Evolutionary conservation across 208 protist species (phyloP).

Genomic region (Leishmania gerbilli): DNA sequence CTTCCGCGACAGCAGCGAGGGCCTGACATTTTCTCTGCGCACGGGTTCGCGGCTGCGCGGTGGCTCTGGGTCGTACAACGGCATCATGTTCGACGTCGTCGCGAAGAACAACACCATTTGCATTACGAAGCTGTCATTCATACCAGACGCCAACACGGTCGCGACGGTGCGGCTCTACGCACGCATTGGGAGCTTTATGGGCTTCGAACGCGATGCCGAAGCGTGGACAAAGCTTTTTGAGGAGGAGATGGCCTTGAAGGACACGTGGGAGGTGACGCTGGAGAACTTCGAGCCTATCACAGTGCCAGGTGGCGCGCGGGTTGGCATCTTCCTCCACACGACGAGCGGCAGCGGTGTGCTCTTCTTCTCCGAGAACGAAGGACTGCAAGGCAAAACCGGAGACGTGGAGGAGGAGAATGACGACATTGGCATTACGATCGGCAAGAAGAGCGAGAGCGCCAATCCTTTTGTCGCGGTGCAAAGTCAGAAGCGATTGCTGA

Average conservation of each 20-base stretch:
- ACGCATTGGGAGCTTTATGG: slow-evolving; percentile 75
- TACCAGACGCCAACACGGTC: slow-evolving; percentile 71
- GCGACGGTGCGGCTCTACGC: slow-evolving; percentile 72
- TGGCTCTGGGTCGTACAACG: slow-evolving; percentile 80
- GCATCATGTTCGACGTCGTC: slow-evolving; percentile 92
- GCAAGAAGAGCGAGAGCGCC: slow-evolving; percentile 81
- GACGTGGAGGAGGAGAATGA: slow-evolving; percentile 79
- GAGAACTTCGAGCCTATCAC: slow-evolving; percentile 75
- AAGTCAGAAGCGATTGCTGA: slow-evolving; percentile 74
- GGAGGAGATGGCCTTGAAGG: slow-evolving; percentile 53
- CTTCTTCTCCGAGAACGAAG: slow-evolving; percentile 84
- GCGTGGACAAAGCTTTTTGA: slow-evolving; percentile 65
- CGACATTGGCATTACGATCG: slow-evolving; percentile 87
- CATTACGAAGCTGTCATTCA: slow-evolving; percentile 78
- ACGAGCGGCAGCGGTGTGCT: slow-evolving; percentile 79
- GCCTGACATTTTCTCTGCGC: slow-evolving; percentile 53
- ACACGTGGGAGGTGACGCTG: slow-evolving; percentile 57
- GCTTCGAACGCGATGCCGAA: slow-evolving; percentile 50
- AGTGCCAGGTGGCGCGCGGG: slow-evolving; percentile 59
- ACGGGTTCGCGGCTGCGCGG: slow-evolving; percentile 57
- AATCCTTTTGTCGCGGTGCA: slow-evolving; percentile 74
- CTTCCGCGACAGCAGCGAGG: slow-evolving; percentile 45
- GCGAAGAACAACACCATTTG: slow-evolving; percentile 66
- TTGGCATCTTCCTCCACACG: slow-evolving; percentile 86
- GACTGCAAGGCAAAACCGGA: slow-evolving; percentile 66